Conservation (phyloP, 768 basidiomycete genomes). For the Tricholoma sp. region DNA sequence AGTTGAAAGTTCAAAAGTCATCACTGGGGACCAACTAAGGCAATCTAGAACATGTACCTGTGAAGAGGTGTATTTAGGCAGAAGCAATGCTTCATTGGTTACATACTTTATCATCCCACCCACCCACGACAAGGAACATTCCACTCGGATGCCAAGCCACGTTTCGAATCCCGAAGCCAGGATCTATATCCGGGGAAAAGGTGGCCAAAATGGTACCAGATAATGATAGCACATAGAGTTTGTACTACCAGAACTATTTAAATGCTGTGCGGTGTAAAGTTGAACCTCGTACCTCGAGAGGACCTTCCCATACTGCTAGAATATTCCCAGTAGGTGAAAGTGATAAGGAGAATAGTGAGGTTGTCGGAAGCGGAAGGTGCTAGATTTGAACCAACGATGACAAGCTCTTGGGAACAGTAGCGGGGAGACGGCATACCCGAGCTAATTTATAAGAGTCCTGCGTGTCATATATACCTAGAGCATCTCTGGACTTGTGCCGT, state of each 20-base stretch:
- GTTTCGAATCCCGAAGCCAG: constrained; percentile 75
- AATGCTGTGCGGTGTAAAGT: background rate
- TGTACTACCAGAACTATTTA: constrained; percentile 49
- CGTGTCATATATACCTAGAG: constrained; percentile 79
- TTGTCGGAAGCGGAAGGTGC: constrained; percentile 83
- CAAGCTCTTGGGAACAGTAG: background rate
- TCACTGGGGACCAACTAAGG: constrained; percentile 67
- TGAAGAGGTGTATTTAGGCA: background rate
- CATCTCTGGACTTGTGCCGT: constrained; percentile 86
- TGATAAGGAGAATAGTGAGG: constrained; percentile 62
- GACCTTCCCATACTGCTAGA: constrained; percentile 79
- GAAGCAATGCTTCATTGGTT: background rate
- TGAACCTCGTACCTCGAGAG: constrained; percentile 60
- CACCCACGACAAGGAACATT: constrained; percentile 72
- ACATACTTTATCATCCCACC: constrained; percentile 84
- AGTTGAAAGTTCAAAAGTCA: constrained; percentile 55
- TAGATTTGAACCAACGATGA: constrained; percentile 23
- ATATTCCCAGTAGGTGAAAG: constrained; percentile 75
- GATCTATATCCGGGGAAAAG: constrained; percentile 70
- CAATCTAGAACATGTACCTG: constrained; percentile 75
- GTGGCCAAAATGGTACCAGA: constrained; percentile 58
- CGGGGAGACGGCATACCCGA: constrained; percentile 42
- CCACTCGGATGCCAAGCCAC: constrained; percentile 87
- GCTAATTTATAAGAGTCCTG: constrained; percentile 64
- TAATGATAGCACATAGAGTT: constrained; percentile 64